Evolutionary conservation across 2,329 filamentous ascomycete species (phyloP).

Genomic region (Colletotrichum spaethianum): DNA sequence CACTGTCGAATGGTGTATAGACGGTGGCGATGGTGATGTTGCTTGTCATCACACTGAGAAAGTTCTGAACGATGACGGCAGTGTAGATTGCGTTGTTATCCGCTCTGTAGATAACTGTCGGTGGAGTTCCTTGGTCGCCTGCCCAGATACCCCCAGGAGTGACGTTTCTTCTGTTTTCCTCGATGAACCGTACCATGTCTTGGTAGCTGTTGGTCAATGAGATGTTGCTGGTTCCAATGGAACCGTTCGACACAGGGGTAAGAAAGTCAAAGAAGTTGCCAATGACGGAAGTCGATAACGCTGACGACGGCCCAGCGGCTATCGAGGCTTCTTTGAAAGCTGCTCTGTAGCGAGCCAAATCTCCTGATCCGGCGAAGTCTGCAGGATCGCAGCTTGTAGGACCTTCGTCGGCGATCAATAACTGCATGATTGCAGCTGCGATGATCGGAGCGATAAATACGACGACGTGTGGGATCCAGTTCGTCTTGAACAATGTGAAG

Average conservation of each 20-base stretch:
- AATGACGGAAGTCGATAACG: conserved; percentile 35
- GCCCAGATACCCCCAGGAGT: conserved; percentile 86
- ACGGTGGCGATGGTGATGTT: conserved; percentile 79
- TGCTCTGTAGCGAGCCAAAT: conserved; percentile 57
- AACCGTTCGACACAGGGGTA: neutral
- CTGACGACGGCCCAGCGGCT: conserved; percentile 45
- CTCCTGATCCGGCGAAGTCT: conserved; percentile 59
- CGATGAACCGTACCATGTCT: conserved; percentile 78
- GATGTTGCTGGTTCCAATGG: conserved; percentile 26
- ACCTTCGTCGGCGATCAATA: conserved; percentile 76
- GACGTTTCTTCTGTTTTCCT: conserved; percentile 74
- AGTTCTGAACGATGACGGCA: conserved; percentile 76
- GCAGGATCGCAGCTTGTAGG: conserved; percentile 67
- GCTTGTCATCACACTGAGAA: conserved; percentile 75
- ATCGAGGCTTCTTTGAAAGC: conserved; percentile 43
- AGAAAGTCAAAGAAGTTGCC: conserved; percentile 37
- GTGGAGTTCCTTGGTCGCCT: conserved; percentile 69
- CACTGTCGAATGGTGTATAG: conserved; percentile 82
- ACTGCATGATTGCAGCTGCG: conserved; percentile 82
- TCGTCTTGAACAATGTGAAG: conserved; percentile 81
- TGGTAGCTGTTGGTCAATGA: conserved; percentile 60
- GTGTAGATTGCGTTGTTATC: conserved; percentile 69
- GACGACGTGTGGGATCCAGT: conserved; percentile 81
- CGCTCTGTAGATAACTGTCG: conserved; percentile 80
- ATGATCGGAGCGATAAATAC: conserved; percentile 85